Evolutionary conservation across 352 stramenopile genomes (phyloP).

Genomic region (Pelagophyceae sp.): DNA sequence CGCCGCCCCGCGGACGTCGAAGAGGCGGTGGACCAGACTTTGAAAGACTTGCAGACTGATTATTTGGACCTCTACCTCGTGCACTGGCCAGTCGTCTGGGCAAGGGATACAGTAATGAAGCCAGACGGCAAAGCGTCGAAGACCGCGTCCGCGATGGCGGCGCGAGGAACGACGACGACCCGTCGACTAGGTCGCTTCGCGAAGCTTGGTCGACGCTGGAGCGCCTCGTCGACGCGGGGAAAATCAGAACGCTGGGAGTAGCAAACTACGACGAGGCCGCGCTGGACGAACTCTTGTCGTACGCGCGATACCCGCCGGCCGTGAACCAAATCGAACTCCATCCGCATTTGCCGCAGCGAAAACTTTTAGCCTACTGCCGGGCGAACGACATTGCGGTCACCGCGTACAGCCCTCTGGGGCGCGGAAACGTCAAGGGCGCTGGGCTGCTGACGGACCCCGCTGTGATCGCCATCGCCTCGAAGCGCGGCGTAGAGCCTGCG

Average conservation of each 20-base stretch:
- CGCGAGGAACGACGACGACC: slow-evolving; percentile 30
- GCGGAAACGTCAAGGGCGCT: no score
- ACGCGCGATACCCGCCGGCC: slow-evolving; percentile 42
- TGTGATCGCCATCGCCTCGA: no score
- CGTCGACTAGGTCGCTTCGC: slow-evolving; percentile 11
- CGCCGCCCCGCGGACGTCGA: slow-evolving; percentile 55
- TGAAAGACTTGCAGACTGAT: slow-evolving; percentile 54
- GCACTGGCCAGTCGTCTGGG: slow-evolving; percentile 67
- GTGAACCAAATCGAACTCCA: slow-evolving; percentile 67
- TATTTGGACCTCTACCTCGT: slow-evolving; percentile 72
- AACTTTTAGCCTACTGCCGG: slow-evolving; percentile 51
- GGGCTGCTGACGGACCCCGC: no score
- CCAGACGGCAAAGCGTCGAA: no score
- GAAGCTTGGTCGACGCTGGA: slow-evolving; percentile 60
- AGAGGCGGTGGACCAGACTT: slow-evolving; percentile 47
- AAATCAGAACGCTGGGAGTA: background rate
- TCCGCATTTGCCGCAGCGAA: slow-evolving; percentile 54
- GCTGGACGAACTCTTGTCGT: slow-evolving; percentile 50
- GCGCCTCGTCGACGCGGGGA: slow-evolving; percentile 47
- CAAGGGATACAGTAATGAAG: slow-evolving; percentile 33
- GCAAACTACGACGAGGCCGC: slow-evolving; percentile 35
- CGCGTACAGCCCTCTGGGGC: slow-evolving; percentile 61
- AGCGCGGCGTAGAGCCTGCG: no score
- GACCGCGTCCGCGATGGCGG: no score
- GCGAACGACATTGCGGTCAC: slow-evolving; percentile 44